Evolutionary conservation across 192 early-diverging fungal species (phyloP), one percentile per base, ranked within the genome.

Genomic region (Coemansia sp.): DNA sequence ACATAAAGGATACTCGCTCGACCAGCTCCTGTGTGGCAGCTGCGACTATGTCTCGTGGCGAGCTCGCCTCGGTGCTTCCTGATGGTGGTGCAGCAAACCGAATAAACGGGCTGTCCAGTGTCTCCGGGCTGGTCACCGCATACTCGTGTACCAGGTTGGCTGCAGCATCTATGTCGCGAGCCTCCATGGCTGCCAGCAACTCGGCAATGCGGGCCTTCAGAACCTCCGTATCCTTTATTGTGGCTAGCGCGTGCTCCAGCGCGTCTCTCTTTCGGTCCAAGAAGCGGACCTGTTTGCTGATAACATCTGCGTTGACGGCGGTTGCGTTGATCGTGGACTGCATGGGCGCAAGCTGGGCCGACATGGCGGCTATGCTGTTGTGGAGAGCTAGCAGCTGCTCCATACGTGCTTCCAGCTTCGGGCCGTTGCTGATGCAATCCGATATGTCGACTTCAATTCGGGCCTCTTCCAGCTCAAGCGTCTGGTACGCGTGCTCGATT

Each of bases 261-360:
- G 85, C 77, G 14, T 83, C 84, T 62, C 90, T 83, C 56, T 93
- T 90, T 49, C 84, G 71, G 69, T 96, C 93, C 31, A 96, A 64
- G 56, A 87, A 83, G 18, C 93, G 74, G 44, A 96, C 91, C 62
- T 89, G 90, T 16, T 80, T 87, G 60, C 88, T 91, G 50, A 96
- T 93, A 6, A 79, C 81, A 34, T 90, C 90, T 0, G 93, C 92
- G 53, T 90, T 78, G 9, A 67, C 62, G 0, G 90, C 75, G 0
- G 75, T 71, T 5, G 64, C 50, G 20, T 78, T 69, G 23, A 78
- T 65, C 11, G 41, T 60, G 3, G 51, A 20, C 49, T 66, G 74
- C 26, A 58, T 59, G 2, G 74, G 74, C 10, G 21, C 51, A n/a
- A 76, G 51, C 12, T 31, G 38, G 21, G 49, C 51, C 3, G 39